Base-by-base conservation (phyloP, 805 yeast species). In the Saccharomycopsis oosterbeekiorum region DNA sequence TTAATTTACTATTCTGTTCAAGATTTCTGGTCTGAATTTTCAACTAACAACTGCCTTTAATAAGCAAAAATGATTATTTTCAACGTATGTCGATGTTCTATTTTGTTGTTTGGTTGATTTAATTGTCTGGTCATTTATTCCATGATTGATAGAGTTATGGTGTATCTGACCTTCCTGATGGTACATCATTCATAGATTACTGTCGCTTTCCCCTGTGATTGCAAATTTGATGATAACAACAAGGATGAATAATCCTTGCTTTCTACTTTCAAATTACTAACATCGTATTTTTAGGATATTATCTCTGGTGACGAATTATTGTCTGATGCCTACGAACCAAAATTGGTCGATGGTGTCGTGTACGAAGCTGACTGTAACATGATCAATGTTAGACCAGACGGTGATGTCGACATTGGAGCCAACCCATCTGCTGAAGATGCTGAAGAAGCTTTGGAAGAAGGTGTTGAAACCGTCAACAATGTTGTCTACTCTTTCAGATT, bases 361-460 rank as follows among this genome's bases (percentile, higher is more conserved):
- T 89, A 82, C 84, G 99, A 94, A 83, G 98, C 96, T 69, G 89
- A 94, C 86, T 91, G 97, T 81, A 80, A 83, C 72, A 85, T 91
- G 94, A 84, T 94, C 77, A 86, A 81, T 72, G 90, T 94, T 72
- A 85, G 84, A 76, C 75, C 76, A 53, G 88, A 90, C 75, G 97
- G 84, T 73, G 94, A 94, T 75, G 85, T 94, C 71, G 98, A 94
- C 78, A 94, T 94, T 77, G 99, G 99, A 81, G 99, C 97, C 73
- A 94, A 94, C 87, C 97, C 99, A 74, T 90, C 97, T 72, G 97
- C 98, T 69, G 99, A 94, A 81, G 98, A 81, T 70, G 97, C 80
- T 75, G 90, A 74, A 60, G 97, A 88, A 42, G 92, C 78, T 62
- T 75, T 84, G 59, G 98, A 90, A 71, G 96, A 88, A 60, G 89